A percentile compares a stretch with the other conserved stretches of the same genome.
Conservation (phyloP, 192 early-diverging fungal genomes). For the Coemansia sp. region DNA sequence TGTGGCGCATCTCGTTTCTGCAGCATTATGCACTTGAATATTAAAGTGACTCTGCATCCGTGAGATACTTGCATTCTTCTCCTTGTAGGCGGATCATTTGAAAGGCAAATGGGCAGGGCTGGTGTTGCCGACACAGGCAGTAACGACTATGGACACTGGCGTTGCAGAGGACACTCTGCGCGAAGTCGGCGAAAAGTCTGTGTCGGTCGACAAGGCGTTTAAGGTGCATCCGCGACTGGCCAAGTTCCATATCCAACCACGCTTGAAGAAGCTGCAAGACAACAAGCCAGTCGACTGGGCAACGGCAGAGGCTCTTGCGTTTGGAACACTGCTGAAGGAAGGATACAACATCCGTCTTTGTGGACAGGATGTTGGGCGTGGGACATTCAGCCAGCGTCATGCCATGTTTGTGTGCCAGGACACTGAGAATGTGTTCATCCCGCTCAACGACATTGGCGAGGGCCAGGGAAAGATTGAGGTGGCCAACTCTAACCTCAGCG, state of each 20-base stretch:
- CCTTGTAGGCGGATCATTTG: constrained; percentile 48
- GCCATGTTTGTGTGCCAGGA: constrained; percentile 95
- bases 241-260: constrained; percentile 89
- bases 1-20: not conserved
- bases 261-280: constrained; percentile 68
- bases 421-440: constrained; percentile 81
- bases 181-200: constrained; percentile 76
- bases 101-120: constrained; percentile 81
- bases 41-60: not conserved
- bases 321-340: constrained; percentile 83
- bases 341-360: constrained; percentile 89
- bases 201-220: constrained; percentile 66
- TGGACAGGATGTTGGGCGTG: constrained; percentile 97
- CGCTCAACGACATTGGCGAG: constrained; percentile 69
- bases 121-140: constrained; percentile 60
- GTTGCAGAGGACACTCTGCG: constrained; percentile 62
- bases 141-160: constrained; percentile 56
- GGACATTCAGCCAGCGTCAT: constrained; percentile 96
- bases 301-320: constrained; percentile 88
- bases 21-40: not conserved
- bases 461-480: constrained; percentile 75
- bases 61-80: not conserved
- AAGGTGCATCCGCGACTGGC: constrained; percentile 78
- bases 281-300: constrained; percentile 89
- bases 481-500: constrained; percentile 88